These are phyloP conservation scores for Colletotrichum sp. DNA, from an alignment of 2,329 filamentous ascomycete genomes.

Conservation along the genomic window DNA sequence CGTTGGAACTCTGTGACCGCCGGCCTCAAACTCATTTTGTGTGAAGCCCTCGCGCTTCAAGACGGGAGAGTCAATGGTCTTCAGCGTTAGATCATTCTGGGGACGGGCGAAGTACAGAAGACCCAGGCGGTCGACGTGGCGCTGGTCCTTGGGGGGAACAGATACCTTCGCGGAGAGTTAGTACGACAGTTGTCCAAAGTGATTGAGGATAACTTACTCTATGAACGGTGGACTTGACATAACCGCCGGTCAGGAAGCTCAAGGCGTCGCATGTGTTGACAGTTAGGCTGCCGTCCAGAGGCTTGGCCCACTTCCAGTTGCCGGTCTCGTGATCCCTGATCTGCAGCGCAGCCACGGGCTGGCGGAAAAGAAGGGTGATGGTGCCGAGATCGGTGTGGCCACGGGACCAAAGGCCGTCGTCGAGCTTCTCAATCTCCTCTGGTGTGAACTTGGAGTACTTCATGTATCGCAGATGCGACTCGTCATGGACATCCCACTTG, in stretches of 20 bases:
- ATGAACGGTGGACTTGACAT: constrained; percentile 48
- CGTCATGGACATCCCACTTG: constrained; percentile 60
- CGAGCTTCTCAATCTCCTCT: constrained; percentile 50
- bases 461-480: constrained; percentile 70
- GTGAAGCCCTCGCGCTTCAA: constrained; percentile 36
- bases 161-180: constrained; percentile 29
- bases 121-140: constrained; percentile 51
- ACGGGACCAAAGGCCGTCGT: constrained; percentile 44
- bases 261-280: constrained; percentile 57
- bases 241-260: constrained; percentile 52
- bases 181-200: background rate
- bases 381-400: constrained; percentile 64
- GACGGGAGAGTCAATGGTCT: constrained; percentile 41
- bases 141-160: constrained; percentile 43
- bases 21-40: constrained; percentile 42
- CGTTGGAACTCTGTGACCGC: constrained; percentile 31
- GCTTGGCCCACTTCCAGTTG: constrained; percentile 55
- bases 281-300: constrained; percentile 54
- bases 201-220: constrained; percentile 25
- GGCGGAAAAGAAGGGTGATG: constrained; percentile 62
- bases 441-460: constrained; percentile 55
- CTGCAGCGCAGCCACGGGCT: constrained; percentile 62
- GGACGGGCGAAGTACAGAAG: constrained; percentile 56
- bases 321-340: constrained; percentile 51
- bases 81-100: constrained; percentile 41